Percentiles rank a stretch among this genome's conserved stretches.
phyloP scores from a whole-genome alignment of 129 eudicot genomes.

The Glebionis coronaria region DNA sequence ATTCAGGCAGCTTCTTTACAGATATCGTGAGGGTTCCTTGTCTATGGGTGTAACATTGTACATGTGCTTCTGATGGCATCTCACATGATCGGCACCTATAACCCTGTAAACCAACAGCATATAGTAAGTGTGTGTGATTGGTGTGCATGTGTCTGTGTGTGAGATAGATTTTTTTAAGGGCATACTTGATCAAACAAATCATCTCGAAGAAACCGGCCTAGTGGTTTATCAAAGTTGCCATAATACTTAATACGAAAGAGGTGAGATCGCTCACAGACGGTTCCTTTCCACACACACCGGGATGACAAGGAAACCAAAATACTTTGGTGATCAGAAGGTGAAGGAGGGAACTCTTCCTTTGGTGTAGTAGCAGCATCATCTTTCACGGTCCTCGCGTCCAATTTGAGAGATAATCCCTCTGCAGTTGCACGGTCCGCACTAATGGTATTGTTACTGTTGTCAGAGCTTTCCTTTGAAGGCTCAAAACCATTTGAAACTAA shows the following conservation, averaged over 20 bases:
- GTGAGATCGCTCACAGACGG: slow-evolving; percentile 95
- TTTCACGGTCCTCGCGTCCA: slow-evolving; percentile 33
- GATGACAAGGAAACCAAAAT: slow-evolving; percentile 92
- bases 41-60: slow-evolving; percentile 93
- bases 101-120: slow-evolving; percentile 46
- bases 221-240: slow-evolving; percentile 88
- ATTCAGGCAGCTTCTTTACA: slow-evolving; percentile 85
- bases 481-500: slow-evolving; percentile 29
- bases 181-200: slow-evolving; percentile 84
- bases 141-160: no score
- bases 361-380: slow-evolving; percentile 38
- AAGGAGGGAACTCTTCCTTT: slow-evolving; percentile 90
- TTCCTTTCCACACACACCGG: slow-evolving; percentile 98
- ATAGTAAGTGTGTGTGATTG: background rate
- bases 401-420: slow-evolving; percentile 29
- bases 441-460: slow-evolving; percentile 11
- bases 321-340: slow-evolving; percentile 92
- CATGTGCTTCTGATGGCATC: slow-evolving; percentile 97
- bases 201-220: slow-evolving; percentile 90
- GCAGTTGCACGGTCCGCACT: slow-evolving; percentile 21
- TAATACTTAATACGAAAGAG: slow-evolving; percentile 93
- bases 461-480: slow-evolving; percentile 18
- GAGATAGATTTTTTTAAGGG: background rate
- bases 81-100: slow-evolving; percentile 81
- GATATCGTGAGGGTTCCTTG: slow-evolving; percentile 98